Percentiles rank a stretch among this genome's conserved stretches.
These are phyloP conservation scores for Botryotinia narcissicola DNA, from an alignment of 2,329 filamentous ascomycete genomes.

Conservation along the genomic window DNA sequence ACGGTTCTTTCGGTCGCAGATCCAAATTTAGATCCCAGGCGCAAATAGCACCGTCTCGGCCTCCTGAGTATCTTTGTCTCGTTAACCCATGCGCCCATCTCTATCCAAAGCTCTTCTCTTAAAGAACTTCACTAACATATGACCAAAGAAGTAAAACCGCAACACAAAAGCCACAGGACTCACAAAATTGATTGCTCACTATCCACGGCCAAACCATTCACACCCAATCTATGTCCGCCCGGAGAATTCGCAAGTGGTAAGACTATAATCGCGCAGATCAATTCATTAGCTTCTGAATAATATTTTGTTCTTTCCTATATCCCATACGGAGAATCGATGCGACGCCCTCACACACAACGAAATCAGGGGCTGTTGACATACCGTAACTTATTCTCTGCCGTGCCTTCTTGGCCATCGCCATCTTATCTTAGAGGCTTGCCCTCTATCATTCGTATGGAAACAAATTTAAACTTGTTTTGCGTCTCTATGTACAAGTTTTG, in stretches of 20 bases:
- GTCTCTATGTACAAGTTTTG: background rate
- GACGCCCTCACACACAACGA: background rate
- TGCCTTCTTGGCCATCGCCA: conserved; percentile 62
- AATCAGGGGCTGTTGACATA: conserved; percentile 39
- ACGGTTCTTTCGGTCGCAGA: conserved; percentile 43
- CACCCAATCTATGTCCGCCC: conserved; percentile 86
- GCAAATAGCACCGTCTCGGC: conserved; percentile 92
- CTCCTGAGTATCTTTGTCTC: conserved; percentile 77
- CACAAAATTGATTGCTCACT: conserved; percentile 80
- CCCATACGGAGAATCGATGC: background rate
- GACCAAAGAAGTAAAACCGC: background rate
- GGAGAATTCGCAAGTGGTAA: conserved; percentile 70
- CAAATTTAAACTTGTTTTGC: background rate
- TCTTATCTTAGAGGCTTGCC: conserved; percentile 3
- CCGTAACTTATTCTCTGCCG: conserved; percentile 71
- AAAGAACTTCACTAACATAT: conserved; percentile 16
- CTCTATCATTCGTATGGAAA: conserved; percentile 1
- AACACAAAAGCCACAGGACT: conserved; percentile 21
- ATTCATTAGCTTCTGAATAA: conserved; percentile 15
- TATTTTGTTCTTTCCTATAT: background rate
- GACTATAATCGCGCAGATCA: conserved; percentile 45
- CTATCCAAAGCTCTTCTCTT: background rate
- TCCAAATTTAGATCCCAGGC: conserved; percentile 87
- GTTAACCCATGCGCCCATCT: conserved; percentile 23
- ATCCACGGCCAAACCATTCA: conserved; percentile 92